These are phyloP conservation scores for Triglochin maritima DNA, from an alignment of 106 monocot species.

Conservation along the genomic window DNA sequence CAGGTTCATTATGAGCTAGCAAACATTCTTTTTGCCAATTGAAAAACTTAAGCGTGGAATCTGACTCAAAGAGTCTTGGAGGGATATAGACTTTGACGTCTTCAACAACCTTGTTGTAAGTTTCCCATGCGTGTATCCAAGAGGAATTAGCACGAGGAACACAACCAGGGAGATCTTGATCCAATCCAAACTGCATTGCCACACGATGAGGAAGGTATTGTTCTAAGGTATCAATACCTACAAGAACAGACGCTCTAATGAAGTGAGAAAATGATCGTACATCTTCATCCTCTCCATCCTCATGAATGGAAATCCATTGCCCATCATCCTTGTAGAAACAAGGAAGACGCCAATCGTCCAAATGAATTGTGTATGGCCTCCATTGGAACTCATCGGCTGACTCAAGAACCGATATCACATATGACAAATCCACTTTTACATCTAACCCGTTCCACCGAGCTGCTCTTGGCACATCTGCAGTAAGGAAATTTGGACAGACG, in stretches of 20 bases:
- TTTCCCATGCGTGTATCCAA: slow-evolving; percentile 41
- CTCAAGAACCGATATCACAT: slow-evolving; percentile 24
- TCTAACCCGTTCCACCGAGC: slow-evolving; percentile 51
- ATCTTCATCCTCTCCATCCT: slow-evolving; percentile 21
- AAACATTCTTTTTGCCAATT: slow-evolving; percentile 15
- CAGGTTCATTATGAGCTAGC: not conserved
- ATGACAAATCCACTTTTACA: slow-evolving; percentile 21
- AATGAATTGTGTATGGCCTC: slow-evolving; percentile 34
- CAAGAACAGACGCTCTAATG: slow-evolving; percentile 35
- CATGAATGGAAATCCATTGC: slow-evolving; percentile 16
- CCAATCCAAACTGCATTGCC: slow-evolving; percentile 75
- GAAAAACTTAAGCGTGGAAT: slow-evolving; percentile 22
- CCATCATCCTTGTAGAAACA: slow-evolving; percentile 26
- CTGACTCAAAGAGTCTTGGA: slow-evolving; percentile 31
- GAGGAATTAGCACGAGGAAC: slow-evolving; percentile 18
- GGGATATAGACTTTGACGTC: slow-evolving; percentile 37
- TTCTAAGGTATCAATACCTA: slow-evolving; percentile 49
- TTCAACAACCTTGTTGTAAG: slow-evolving; percentile 20
- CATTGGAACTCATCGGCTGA: slow-evolving; percentile 33
- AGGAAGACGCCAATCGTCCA: slow-evolving; percentile 21
- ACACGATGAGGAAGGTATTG: slow-evolving; percentile 52
- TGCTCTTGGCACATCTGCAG: slow-evolving; percentile 27
- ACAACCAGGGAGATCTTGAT: slow-evolving; percentile 51
- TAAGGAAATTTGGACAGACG: slow-evolving; percentile 7
- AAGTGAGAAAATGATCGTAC: slow-evolving; percentile 25